These are phyloP conservation scores for Candida cerambycidarum DNA, from an alignment of 805 yeast species.

Conservation along the genomic window DNA sequence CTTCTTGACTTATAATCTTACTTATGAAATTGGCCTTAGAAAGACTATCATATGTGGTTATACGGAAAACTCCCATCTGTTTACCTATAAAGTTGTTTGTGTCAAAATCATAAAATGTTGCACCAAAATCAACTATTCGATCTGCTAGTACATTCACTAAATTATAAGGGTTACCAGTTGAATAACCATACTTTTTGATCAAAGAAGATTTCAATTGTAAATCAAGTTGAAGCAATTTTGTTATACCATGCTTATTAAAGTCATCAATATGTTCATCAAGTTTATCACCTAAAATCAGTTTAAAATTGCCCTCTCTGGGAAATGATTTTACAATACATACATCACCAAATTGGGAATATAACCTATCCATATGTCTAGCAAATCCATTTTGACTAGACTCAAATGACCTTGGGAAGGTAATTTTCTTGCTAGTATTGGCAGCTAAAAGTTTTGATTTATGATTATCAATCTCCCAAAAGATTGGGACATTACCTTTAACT, in stretches of 20 bases:
- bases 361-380: slow-evolving; percentile 46
- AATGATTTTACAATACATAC: slow-evolving; percentile 51
- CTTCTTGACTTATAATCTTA: slow-evolving; percentile 47
- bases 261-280: slow-evolving; percentile 38
- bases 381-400: slow-evolving; percentile 57
- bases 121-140: slow-evolving; percentile 45
- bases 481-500: slow-evolving; percentile 54
- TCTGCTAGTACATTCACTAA: slow-evolving; percentile 29
- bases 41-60: slow-evolving; percentile 50
- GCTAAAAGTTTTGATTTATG: slow-evolving; percentile 37
- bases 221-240: slow-evolving; percentile 16
- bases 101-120: slow-evolving; percentile 42
- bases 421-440: slow-evolving; percentile 35
- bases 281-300: slow-evolving; percentile 45
- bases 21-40: slow-evolving; percentile 51
- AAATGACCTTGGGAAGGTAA: slow-evolving; percentile 49
- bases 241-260: slow-evolving; percentile 27
- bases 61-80: slow-evolving; percentile 52
- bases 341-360: slow-evolving; percentile 49
- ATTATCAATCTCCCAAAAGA: slow-evolving; percentile 53
- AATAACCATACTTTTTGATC: slow-evolving; percentile 36
- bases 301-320: slow-evolving; percentile 41
- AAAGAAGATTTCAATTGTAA: slow-evolving; percentile 32
- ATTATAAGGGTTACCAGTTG: slow-evolving; percentile 30
- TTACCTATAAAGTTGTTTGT: slow-evolving; percentile 39